phyloP scores from a whole-genome alignment of 805 yeast genomes.

The Maudiozyma serrabonitensis region DNA sequence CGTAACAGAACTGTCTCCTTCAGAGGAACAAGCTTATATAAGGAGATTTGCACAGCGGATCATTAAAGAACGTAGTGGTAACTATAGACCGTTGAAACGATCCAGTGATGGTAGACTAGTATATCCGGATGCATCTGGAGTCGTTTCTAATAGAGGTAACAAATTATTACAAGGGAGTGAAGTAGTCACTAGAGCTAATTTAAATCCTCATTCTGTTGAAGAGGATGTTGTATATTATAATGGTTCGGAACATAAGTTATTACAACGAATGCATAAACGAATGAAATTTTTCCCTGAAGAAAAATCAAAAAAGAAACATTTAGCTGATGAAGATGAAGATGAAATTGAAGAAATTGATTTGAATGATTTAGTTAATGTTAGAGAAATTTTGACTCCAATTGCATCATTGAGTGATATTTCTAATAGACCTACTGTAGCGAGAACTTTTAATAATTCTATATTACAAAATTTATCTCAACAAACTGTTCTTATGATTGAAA shows the following conservation, averaged over 20 bases:
- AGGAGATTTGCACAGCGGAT: slow-evolving; percentile 21
- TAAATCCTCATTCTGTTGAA: slow-evolving; percentile 27
- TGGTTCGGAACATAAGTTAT: slow-evolving; percentile 29
- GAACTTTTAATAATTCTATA: slow-evolving; percentile 51
- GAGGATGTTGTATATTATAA: slow-evolving; percentile 29
- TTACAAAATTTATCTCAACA: slow-evolving; percentile 56
- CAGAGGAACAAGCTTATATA: slow-evolving; percentile 10
- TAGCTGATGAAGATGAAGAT: slow-evolving; percentile 24
- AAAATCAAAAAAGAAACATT: slow-evolving; percentile 1
- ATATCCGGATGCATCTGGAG: slow-evolving; percentile 25
- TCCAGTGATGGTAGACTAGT: slow-evolving; percentile 19
- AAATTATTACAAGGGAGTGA: slow-evolving; percentile 45
- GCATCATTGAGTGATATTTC: slow-evolving; percentile 72
- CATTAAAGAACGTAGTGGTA: slow-evolving; percentile 27
- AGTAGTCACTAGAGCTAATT: slow-evolving; percentile 35
- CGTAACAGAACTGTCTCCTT: background rate
- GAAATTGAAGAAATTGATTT: slow-evolving; percentile 35
- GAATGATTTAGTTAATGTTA: slow-evolving; percentile 42
- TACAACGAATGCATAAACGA: slow-evolving; percentile 20
- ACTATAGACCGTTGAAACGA: slow-evolving; percentile 24
- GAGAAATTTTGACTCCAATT: slow-evolving; percentile 63
- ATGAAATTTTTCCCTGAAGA: slow-evolving; percentile 17
- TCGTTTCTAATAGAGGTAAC: slow-evolving; percentile 45
- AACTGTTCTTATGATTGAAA: slow-evolving; percentile 66
- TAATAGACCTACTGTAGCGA: slow-evolving; percentile 56